Base-by-base conservation (phyloP, 768 basidiomycete genomes). In the Podaxis carcinomalis region DNA sequence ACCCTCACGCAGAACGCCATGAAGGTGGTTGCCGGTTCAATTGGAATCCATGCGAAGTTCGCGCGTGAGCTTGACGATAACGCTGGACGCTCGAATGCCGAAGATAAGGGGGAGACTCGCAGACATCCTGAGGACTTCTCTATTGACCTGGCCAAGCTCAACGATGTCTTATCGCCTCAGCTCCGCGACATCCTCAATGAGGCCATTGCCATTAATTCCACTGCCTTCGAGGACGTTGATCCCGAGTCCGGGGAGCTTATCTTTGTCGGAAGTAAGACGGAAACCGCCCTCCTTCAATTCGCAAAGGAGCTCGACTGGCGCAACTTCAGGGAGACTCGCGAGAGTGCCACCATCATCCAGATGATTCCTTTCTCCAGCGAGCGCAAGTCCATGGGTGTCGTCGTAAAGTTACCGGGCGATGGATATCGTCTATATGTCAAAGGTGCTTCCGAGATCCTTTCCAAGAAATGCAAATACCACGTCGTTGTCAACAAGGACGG, bases 1-100 rank as follows among this genome's bases (percentile, higher is more conserved):
- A 98, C 96, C 7, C 87, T 99, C 23, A 99, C 97, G 0, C 89
- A 93, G 70, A 98, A 98, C 75, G 77, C 77, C 66, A 99, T 99
- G 97, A 86, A 89, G 9, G 92, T 98, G 64, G 97, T 99, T 54
- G 95, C 96, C 21, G 95, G 95, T 40, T 95, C 94, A 10, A 78
- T 98, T 53, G 97, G 97, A 25, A 85, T 98, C 53, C 89, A 95
- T 67, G 93, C 88, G 68, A 98, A 98, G 75, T 98, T 98, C 65
- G 96, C 95, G 13, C 85, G 85, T 21, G 78, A 80, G 9, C 83
- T 97, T 27, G 79, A 85, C 62, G 85, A 90, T 50, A 92, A 95
- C 70, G 77, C 80, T 35, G 72, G 78, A 0, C 84, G 92, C 50
- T 83, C 87, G 57, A 93, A 94, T 67, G 89, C 87, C 7, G 81